These are phyloP conservation scores for Talaromyces adpressus DNA, from an alignment of 495 filamentous ascomycete genomes.

Conservation along the genomic window DNA sequence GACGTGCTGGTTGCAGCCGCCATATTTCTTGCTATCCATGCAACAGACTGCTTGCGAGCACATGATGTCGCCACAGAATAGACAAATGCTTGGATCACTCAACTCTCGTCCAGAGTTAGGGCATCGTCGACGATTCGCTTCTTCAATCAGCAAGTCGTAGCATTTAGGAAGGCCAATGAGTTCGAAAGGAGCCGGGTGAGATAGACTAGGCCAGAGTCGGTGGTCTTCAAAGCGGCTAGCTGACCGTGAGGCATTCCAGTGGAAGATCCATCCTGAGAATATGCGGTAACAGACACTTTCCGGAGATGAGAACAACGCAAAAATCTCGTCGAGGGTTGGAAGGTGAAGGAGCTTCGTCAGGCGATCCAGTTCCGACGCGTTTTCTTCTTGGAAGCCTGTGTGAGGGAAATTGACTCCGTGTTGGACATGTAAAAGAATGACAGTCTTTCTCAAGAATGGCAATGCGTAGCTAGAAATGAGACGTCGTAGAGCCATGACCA, in stretches of 20 bases:
- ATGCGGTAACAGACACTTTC: constrained; percentile 38
- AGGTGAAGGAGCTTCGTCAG: constrained; percentile 67
- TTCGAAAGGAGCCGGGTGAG: constrained; percentile 89
- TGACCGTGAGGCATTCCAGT: constrained; percentile 46
- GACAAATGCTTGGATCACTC: constrained; percentile 80
- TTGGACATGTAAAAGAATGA: constrained; percentile 77
- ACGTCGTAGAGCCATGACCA: constrained; percentile 40
- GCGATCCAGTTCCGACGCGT: constrained; percentile 72
- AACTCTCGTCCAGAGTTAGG: constrained; percentile 86
- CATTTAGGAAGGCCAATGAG: constrained; percentile 86
- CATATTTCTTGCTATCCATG: constrained; percentile 58
- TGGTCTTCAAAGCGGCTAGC: constrained; percentile 34
- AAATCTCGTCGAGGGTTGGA: constrained; percentile 73
- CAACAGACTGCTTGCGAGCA: constrained; percentile 94
- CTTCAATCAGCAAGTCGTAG: constrained; percentile 88
- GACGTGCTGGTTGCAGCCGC: constrained; percentile 88
- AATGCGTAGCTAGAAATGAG: constrained; percentile 73
- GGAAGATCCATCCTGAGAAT: constrained; percentile 76
- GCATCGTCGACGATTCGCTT: constrained; percentile 77
- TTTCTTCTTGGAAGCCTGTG: constrained; percentile 56
- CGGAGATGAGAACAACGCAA: constrained; percentile 39
- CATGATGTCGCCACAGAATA: constrained; percentile 94
- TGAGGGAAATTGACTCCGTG: constrained; percentile 83
- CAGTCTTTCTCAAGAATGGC: constrained; percentile 81
- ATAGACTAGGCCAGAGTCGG: constrained; percentile 43